Evolutionary conservation across 352 stramenopile species (phyloP), one percentile per base, ranked within the genome.

Genomic region (Phytophthora tentaculata): DNA sequence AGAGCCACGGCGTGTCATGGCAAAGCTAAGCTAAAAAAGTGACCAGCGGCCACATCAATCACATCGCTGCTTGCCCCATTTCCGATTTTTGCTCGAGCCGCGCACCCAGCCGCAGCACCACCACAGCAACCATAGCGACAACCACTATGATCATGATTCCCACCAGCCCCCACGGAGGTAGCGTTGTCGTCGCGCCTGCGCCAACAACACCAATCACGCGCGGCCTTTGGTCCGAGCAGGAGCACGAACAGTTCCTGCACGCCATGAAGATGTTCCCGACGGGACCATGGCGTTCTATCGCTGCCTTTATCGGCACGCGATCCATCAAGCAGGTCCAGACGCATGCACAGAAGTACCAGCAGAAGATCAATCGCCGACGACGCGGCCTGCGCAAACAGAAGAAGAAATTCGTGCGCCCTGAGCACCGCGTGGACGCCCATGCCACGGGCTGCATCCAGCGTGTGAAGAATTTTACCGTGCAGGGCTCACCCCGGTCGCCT

Each of bases 251-350:
- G 44, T 95, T 95, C 71, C 73, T 95, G 61, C 74, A 93, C 22
- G 87, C 81, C 49, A 91, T 95, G 80, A 90, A 95, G 68, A 77
- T 88, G 55, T 94, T 89, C 57, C 84, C 84, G 7, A 82, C 80
- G 23, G 84, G 85, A 19, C 84, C 85, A 35, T 95, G 87, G 87
- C 83, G 80, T 43, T 80, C 77, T 16, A 92, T 95, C 54, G 83
- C 87, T 3, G 79, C 81, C 41, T 82, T 88, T 66, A 86, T 95
- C 13, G 82, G 84, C 57, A 94, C 87, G 64, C 82, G 85, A 24
- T 90, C 84, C 16, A 90, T 94, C 67, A 91, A 91, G 69, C 87
- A 95, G 56, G 83, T 94, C 56, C 87, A 92, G 71, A 92, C 87
- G 5, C 87, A 95, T 54, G 87, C 87, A 44, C 87, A 95, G 53